These are phyloP conservation scores for Aphanomyces euteiches DNA, from an alignment of 352 stramenopile genomes.

Conservation along the genomic window DNA sequence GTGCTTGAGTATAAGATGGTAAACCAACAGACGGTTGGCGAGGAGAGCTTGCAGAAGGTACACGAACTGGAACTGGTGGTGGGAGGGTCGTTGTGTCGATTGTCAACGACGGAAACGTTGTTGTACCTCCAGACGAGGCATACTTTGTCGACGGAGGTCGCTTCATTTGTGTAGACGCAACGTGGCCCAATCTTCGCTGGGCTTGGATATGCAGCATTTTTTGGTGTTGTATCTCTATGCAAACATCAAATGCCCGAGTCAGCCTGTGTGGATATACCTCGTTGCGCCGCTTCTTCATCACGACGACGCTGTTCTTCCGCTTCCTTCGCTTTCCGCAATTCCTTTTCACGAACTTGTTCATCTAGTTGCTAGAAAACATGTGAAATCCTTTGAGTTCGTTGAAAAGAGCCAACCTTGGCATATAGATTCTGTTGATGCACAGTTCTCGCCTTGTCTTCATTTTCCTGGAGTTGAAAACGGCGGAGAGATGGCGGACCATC, in stretches of 20 bases:
- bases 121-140: constrained; percentile 7
- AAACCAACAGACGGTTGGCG: no score
- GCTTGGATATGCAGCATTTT: constrained; percentile 19
- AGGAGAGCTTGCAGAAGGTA: no score
- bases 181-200: constrained; percentile 27
- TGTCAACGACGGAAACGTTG: background rate
- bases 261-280: background rate
- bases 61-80: background rate
- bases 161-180: background rate
- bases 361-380: constrained; percentile 13
- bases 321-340: constrained; percentile 20
- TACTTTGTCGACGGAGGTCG: background rate
- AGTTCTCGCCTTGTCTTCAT: no score
- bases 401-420: no score
- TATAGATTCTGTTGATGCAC: constrained; percentile 5
- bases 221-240: background rate
- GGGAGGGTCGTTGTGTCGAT: constrained; percentile 9
- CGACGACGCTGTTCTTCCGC: background rate
- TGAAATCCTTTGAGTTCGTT: background rate
- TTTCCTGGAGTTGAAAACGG: constrained; percentile 5
- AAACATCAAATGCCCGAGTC: background rate
- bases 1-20: no score
- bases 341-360: constrained; percentile 27
- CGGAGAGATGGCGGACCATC: constrained; percentile 1
- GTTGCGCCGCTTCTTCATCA: constrained; percentile 10